Evolutionary conservation across 306 rosid species (phyloP), one percentile per base, ranked within the genome.

Genomic region (Castanopsis chinensis): DNA sequence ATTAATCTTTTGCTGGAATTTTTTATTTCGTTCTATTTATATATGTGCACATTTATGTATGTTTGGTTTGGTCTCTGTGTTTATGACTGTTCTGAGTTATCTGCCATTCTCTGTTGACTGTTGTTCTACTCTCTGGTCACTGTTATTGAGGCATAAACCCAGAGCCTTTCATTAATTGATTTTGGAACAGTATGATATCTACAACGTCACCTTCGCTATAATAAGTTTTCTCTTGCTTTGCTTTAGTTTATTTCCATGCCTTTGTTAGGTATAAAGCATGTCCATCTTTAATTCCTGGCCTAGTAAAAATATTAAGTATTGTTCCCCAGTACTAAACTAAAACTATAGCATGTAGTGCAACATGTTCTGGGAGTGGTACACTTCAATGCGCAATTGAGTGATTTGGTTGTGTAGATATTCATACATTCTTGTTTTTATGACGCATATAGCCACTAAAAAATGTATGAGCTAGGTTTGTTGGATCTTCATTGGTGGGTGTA

Each of bases 331-430:
- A 21, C 19, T 14, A 11, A 68, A 30, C 45, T 41, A 41, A 37
- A 41, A 41, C 45, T 8, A 41, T 41, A 41, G 11, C 45, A 8
- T 41, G 80, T 8, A 28, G 64, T 37, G 65, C 25, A 18, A 23
- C 65, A 58, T 13, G 17, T 41, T 53, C 37, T 54, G 74, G 53
- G 74, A 73, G 74, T 80, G 83, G 83, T 63, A 35, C 51, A 64
- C 52, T 20, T 73, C 51, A 79, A 25, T 49, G 41, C 56, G 78
- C 82, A 51, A 45, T 59, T 23, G 1, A 49, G 43, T 72, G 45
- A 49, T 49, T 54, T 3, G 15, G 56, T 60, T 60, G 1, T 2
- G 25, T 32, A 65, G 45, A 10, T 64, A 6, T 41, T 41, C 45
- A 64, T 20, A 30, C 70, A 28, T 17, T 18, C 8, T 7, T 23